Evolutionary conservation across 345 rosid genomes (phyloP), one percentile per base, ranked within the genome.

Genomic region (Eucalyptus cloeziana): DNA sequence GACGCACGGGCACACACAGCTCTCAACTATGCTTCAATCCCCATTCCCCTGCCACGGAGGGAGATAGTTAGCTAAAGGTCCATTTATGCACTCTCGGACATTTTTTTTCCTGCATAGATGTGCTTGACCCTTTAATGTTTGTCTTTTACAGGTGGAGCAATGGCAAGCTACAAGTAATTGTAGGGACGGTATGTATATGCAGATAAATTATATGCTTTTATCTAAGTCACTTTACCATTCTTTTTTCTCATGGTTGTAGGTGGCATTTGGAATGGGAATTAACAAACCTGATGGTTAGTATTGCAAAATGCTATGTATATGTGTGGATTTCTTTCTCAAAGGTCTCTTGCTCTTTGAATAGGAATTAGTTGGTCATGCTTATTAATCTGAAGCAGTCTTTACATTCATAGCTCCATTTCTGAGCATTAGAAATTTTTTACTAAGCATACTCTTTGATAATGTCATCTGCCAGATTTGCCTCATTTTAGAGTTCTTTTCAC

Each of bases 191-290:
- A 96, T 62, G 99, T 91, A 27, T 89, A 80, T 87, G 86, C 76
- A 62, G 24, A 45, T 86, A 13, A 13, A 60, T 56, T 47, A 24
- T 88, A 49, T 88, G 54, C n/a, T 58, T 37, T 52, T 45, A 51
- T 50, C 37, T 81, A 54, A 89, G 47, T 89, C 85, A 88, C 45
- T n/a, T 25, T 16, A 62, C 33, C 31, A 40, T 25, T 58, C 69
- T 62, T 86, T 88, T 37, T 64, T 51, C 86, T 86, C 87, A 22
- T 88, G 50, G 49, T 91, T 87, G 45, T 93, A 97, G 99, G 99
- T 97, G 91, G 99, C 99, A 50, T 97, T 97, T 94, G 99, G 99
- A 33, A 97, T 97, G 99, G 99, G 99, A 91, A 96, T 97, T 93
- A 97, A 97, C 95, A 97, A 97, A 91, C 99, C 99, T 83, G 99